A percentile compares a stretch with the other conserved stretches of the same genome.
Conservation (phyloP, 2,329 filamentous ascomycete genomes). For the Aspergillus ibericus region DNA sequence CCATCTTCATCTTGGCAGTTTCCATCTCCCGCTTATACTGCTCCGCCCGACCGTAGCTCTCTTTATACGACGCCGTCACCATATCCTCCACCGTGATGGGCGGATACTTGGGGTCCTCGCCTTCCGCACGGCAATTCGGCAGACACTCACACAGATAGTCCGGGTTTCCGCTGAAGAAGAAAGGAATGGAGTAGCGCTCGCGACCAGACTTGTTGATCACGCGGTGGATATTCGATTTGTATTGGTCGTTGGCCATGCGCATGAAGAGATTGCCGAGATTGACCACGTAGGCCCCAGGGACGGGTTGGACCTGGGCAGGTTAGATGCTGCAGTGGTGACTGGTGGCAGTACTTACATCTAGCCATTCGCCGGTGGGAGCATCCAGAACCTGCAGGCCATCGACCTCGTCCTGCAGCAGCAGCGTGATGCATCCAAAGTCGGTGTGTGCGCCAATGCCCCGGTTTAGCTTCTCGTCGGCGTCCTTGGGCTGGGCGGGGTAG, state of each 20-base stretch:
- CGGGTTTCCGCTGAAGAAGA: conserved; percentile 48
- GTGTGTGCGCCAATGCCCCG: conserved; percentile 47
- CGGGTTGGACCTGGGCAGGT: conserved; percentile 23
- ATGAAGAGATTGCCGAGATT: conserved; percentile 43
- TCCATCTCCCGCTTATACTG: conserved; percentile 41
- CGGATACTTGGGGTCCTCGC: conserved; percentile 41
- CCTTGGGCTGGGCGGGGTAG: conserved; percentile 43
- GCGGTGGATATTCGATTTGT: conserved; percentile 44
- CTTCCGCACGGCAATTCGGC: conserved; percentile 41
- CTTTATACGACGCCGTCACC: conserved; percentile 42
- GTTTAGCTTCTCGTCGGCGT: conserved; percentile 37
- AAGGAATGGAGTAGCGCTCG: conserved; percentile 45
- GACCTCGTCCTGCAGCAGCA: conserved; percentile 45
- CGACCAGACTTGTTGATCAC: conserved; percentile 43
- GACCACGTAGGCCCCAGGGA: conserved; percentile 31
- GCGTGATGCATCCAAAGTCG: conserved; percentile 45
- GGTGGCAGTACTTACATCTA: conserved; percentile 25
- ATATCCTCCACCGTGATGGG: conserved; percentile 47
- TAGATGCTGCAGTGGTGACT: neutral
- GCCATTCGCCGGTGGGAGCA: conserved; percentile 28
- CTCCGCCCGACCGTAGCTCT: conserved; percentile 47
- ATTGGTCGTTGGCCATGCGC: conserved; percentile 45
- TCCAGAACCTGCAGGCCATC: conserved; percentile 40
- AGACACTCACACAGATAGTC: conserved; percentile 46
- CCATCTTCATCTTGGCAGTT: conserved; percentile 5